Evolutionary conservation across 148 eudicot species (phyloP), one percentile per base, ranked within the genome.

Genomic region (Camellia lanceoleosa): DNA sequence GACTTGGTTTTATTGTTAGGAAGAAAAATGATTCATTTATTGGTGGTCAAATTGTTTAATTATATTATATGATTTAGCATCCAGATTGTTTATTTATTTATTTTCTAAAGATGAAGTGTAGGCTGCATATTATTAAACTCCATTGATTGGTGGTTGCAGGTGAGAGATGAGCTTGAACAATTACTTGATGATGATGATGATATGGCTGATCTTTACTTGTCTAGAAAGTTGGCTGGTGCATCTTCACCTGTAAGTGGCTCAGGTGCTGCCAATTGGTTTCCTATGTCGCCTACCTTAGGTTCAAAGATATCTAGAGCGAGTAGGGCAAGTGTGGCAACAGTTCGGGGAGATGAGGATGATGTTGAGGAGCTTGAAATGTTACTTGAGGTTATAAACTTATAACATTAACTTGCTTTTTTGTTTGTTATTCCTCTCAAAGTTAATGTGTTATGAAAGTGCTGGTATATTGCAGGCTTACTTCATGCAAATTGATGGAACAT

Each of bases 291-390:
- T 49, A 92, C 90, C 30, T 82, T 88, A 65, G 88, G 83, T 55
- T 92, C 95, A 55, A 92, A 76, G 78, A 88, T 88, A 83, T 90
- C 91, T 16, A 86, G 86, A 85, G 91, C 90, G 46, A 91, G 95
- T 78, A 85, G 93, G 82, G 93, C 93, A 20, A 92, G 93, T 80
- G 61, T 88, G 68, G 79, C 78, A 58, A 88, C 91, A 56, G 84
- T 64, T 82, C 92, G 85, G 84, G 89, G 88, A 65, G 91, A 91
- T 47, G 95, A 90, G 66, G 84, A 92, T 86, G 95, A 92, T 78
- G 90, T 92, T 46, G 95, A 92, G 81, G 95, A 90, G 75, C 93
- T 92, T 71, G 95, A 92, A 83, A 90, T 90, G 93, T 82, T 92
- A 74, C 88, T 92, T 47, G 95, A 88, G 95, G 95, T 90, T n/a